A percentile compares a stretch with the other conserved stretches of the same genome.
phyloP scores from a whole-genome alignment of 805 yeast species.

The Barnettozyma californica region DNA sequence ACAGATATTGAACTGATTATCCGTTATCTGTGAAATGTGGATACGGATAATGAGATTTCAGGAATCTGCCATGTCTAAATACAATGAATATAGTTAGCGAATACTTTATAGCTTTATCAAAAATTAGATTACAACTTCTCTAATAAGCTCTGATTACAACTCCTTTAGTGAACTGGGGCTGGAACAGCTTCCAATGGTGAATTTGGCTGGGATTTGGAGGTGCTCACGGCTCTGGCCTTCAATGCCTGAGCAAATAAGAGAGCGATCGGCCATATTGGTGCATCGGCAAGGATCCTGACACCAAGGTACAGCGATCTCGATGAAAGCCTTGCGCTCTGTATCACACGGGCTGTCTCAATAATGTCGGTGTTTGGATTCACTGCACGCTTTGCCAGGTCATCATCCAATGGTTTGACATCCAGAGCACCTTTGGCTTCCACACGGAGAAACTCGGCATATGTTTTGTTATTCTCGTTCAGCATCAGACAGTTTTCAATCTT shows the following conservation, averaged over 20 bases:
- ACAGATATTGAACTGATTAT: too few relatives aligned
- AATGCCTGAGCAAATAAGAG: conserved; percentile 75
- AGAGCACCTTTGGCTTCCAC: conserved; percentile 56
- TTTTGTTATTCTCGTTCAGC: conserved; percentile 46
- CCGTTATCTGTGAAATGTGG: too few relatives aligned
- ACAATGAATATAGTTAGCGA: background rate
- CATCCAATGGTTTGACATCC: conserved; percentile 45
- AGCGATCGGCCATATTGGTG: conserved; percentile 84
- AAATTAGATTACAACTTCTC: background rate
- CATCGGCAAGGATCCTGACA: conserved; percentile 72
- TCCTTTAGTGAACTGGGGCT: background rate
- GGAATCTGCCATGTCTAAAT: too few relatives aligned
- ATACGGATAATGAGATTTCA: too few relatives aligned
- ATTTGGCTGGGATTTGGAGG: conserved; percentile 23
- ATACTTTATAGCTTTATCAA: conserved; percentile 1
- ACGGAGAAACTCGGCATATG: conserved; percentile 54
- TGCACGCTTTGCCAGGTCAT: conserved; percentile 43
- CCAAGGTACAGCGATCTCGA: conserved; percentile 62
- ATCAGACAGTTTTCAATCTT: conserved; percentile 55
- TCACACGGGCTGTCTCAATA: conserved; percentile 41
- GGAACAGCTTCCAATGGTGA: conserved; percentile 8
- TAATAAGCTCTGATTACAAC: background rate
- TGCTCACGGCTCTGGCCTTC: conserved; percentile 53
- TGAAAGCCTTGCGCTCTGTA: conserved; percentile 45
- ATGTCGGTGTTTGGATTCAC: conserved; percentile 39